Evolutionary conservation across 139 green algal genomes (phyloP), one percentile per base, ranked within the genome.

Genomic region (Chlorella sorokiniana): DNA sequence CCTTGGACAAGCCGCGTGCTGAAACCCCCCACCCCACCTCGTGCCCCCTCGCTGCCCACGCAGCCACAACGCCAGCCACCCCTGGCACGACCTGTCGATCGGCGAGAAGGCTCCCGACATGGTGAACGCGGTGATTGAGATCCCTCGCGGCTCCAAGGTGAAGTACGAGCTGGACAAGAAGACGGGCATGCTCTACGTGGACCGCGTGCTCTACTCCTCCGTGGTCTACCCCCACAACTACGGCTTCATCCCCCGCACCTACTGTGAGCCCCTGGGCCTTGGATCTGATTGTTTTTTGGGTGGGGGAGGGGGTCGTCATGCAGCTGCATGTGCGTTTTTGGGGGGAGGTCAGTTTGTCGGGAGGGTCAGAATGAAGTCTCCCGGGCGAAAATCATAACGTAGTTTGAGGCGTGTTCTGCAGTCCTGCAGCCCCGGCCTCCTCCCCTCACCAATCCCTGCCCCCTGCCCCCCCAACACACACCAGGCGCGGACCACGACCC

Each of bases 161-260:
- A 98, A 98, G 86, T 93, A 98, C 81, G 95, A 98, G 88, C 89
- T 98, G 64, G 95, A 98, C 89, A 98, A 98, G 84, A 80, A 88
- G 14, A 93, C 91, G 77, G 88, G 89, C 40, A 68, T 93, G 69
- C 81, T 93, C 42, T 86, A 88, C 69, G 94, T 99, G 0, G 96
- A 99, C 88, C 91, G 96, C 62, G 92, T 99, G 29, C 88, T 99
- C 25, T 98, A 98, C 87, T 97, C 93, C 20, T 94, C 86, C 27
- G 96, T 99, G 0, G 93, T 98, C 6, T 99, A 99, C 81, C 96
- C 96, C 25, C 94, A 97, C 87, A 98, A 97, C 91, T 97, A 97
- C 78, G 92, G 92, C 42, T 99, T 99, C 88, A 96, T 98, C 78
- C 96, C 96, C 42, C 94, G 94, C 82, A 99, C 96, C 5, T 91